Conservation (phyloP, 768 basidiomycete species). For the Tubosaeta sp. region DNA sequence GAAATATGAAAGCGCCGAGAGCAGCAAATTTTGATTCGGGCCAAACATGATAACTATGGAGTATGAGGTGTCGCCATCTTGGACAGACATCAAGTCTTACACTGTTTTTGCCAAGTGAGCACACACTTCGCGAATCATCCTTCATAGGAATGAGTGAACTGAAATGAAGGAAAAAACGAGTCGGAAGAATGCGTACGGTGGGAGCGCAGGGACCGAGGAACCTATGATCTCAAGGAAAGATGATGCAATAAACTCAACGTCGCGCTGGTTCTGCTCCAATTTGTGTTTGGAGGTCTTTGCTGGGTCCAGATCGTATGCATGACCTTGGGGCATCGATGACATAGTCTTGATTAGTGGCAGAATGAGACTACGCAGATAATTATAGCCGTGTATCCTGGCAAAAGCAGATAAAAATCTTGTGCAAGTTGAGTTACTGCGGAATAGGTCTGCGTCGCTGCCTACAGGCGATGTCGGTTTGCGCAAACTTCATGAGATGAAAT, state of each 20-base stretch:
- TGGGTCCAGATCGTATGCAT: constrained; percentile 78
- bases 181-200: constrained; percentile 52
- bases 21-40: constrained; percentile 79
- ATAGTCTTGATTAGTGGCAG: constrained; percentile 75
- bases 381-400: constrained; percentile 86
- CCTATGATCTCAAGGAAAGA: constrained; percentile 74
- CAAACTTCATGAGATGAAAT: background rate
- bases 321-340: constrained; percentile 64
- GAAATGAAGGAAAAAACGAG: background rate
- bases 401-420: constrained; percentile 85
- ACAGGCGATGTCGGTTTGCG: constrained; percentile 7
- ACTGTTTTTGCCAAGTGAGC: constrained; percentile 74
- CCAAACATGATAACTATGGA: constrained; percentile 57
- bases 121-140: constrained; percentile 85
- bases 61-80: constrained; percentile 11
- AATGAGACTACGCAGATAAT: constrained; percentile 79
- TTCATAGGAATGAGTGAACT: constrained; percentile 29
- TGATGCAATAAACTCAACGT: constrained; percentile 68
- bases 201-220: constrained; percentile 64
- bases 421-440: constrained; percentile 84
- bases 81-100: constrained; percentile 42
- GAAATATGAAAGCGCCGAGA: constrained; percentile 87
- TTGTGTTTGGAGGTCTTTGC: constrained; percentile 54
- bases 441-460: constrained; percentile 80
- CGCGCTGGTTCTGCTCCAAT: constrained; percentile 60